Percentiles rank a stretch among this genome's conserved stretches.
Conservation (phyloP, 2,329 filamentous ascomycete genomes). For the Juglanconis juglandina region DNA sequence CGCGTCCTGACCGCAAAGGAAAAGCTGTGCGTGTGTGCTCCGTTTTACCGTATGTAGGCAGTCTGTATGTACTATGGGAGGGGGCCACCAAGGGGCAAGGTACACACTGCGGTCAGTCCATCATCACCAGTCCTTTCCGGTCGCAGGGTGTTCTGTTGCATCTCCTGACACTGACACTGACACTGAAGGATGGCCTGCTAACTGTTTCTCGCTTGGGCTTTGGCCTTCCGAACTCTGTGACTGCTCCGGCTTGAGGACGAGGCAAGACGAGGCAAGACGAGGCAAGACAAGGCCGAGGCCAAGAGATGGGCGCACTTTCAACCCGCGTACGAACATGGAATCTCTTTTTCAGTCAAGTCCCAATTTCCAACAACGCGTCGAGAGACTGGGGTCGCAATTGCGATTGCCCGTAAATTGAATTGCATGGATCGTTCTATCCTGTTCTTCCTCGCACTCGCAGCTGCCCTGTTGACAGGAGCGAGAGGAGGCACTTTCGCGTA, state of each 20-base stretch:
- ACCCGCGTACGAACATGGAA: background rate
- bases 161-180: background rate
- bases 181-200: background rate
- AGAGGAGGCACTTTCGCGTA: too few species aligned
- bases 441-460: background rate
- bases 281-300: background rate
- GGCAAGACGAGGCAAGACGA: background rate
- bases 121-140: background rate
- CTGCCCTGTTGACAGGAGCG: background rate
- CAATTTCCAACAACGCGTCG: background rate
- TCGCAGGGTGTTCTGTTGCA: background rate
- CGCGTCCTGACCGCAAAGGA: constrained; percentile 7
- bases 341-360: background rate
- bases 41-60: background rate
- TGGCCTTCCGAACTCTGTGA: constrained; percentile 3
- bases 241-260: background rate
- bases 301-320: background rate
- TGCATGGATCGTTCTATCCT: constrained; percentile 1
- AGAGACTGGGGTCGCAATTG: background rate
- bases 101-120: constrained; percentile 2
- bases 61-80: background rate
- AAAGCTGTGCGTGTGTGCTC: background rate
- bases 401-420: background rate
- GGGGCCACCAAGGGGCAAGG: background rate
- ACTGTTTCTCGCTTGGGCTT: background rate